Percentiles rank a stretch among this genome's conserved stretches.
These are phyloP conservation scores for Apiotrichum brassicae DNA, from an alignment of 1,284 basidiomycete species.

Conservation along the genomic window DNA sequence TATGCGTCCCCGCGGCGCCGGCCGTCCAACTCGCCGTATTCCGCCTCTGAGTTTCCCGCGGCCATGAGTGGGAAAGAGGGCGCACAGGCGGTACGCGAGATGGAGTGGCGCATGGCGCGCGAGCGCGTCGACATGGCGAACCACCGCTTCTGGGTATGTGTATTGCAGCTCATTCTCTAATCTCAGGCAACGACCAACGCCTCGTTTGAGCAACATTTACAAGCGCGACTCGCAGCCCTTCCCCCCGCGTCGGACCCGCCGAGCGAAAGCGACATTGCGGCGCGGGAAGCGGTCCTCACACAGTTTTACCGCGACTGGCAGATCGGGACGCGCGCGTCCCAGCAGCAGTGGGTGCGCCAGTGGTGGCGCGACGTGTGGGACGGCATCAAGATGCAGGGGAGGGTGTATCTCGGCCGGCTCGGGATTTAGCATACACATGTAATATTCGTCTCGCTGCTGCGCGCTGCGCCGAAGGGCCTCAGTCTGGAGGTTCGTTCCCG, in stretches of 20 bases:
- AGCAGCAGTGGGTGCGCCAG: slow-evolving; percentile 34
- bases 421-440: no score
- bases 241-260: slow-evolving; percentile 32
- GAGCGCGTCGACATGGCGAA: slow-evolving; percentile 42
- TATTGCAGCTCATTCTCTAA: background rate
- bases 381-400: slow-evolving; percentile 35
- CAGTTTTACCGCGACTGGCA: slow-evolving; percentile 46
- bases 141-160: slow-evolving; percentile 44
- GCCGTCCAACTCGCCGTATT: slow-evolving; percentile 36
- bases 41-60: slow-evolving; percentile 35
- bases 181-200: slow-evolving; percentile 35
- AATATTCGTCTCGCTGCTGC: no score
- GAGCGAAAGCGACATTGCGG: slow-evolving; percentile 24
- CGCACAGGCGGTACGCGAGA: slow-evolving; percentile 30
- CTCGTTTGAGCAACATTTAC: slow-evolving; percentile 32
- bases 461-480: no score
- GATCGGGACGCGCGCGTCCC: slow-evolving; percentile 28
- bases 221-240: slow-evolving; percentile 29
- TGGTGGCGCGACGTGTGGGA: slow-evolving; percentile 44
- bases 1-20: slow-evolving; percentile 31
- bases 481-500: no score
- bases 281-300: slow-evolving; percentile 31
- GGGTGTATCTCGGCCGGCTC: slow-evolving; percentile 20
- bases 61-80: slow-evolving; percentile 3
- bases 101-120: slow-evolving; percentile 35